Conservation (phyloP, 257 asterid species). For the Nicotiana knightiana region DNA sequence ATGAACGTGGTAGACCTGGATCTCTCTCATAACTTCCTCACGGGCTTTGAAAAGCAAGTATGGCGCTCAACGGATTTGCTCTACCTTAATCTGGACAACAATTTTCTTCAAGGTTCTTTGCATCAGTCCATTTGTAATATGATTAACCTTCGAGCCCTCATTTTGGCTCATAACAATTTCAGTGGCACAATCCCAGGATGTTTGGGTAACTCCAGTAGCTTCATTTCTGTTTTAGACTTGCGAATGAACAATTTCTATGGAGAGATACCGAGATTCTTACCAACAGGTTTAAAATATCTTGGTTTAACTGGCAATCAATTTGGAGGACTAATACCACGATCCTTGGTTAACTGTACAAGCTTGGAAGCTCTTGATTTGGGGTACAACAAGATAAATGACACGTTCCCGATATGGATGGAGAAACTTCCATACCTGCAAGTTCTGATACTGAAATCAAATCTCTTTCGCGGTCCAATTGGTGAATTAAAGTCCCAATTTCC, state of each 20-base stretch:
- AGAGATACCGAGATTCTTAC: not conserved
- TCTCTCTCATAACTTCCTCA: not conserved
- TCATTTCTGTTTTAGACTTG: not conserved
- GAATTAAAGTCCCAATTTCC: not conserved
- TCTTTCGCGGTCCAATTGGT: not conserved
- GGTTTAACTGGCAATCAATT: not conserved
- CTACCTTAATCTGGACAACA: not conserved
- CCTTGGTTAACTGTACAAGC: not conserved
- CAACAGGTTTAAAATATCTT: not conserved
- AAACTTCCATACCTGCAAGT: not conserved
- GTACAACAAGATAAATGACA: conserved; percentile 1
- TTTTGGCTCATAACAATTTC: not conserved
- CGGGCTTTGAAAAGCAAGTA: not conserved
- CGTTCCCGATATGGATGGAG: not conserved
- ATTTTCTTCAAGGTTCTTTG: not conserved
- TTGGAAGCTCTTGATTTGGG: not conserved
- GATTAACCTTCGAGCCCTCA: not conserved
- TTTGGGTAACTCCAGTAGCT: not conserved
- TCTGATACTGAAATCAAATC: not conserved
- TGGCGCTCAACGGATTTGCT: not conserved
- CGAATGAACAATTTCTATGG: not conserved
- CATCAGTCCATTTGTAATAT: not conserved
- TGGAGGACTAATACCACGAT: not conserved
- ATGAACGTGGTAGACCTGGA: not conserved
- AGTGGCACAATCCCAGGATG: not conserved